Evolutionary conservation across 495 filamentous ascomycete genomes (phyloP).

Genomic region (Talaromyces ruber): DNA sequence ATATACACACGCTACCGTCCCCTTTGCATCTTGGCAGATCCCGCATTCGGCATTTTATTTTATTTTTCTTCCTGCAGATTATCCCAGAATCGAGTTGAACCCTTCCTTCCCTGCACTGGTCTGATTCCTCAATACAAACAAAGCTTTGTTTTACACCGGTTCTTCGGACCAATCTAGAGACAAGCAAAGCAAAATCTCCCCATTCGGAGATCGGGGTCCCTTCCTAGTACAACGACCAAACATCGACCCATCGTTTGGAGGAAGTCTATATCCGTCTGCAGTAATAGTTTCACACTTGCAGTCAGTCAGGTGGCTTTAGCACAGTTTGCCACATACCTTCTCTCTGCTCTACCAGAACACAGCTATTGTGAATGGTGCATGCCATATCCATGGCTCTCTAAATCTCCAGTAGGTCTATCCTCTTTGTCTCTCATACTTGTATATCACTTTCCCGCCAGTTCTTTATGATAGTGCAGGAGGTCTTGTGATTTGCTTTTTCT

Average conservation of each 20-base stretch:
- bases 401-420: slow-evolving; percentile 1
- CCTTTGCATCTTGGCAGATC: background rate
- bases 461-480: background rate
- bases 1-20: background rate
- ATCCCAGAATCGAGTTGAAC: background rate
- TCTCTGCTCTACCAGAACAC: background rate
- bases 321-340: background rate
- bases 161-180: background rate
- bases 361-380: background rate
- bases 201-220: background rate
- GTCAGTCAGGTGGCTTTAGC: background rate
- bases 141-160: background rate
- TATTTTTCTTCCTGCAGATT: background rate
- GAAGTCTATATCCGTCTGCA: slow-evolving; percentile 1
- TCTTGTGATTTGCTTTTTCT: background rate
- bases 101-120: background rate
- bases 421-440: background rate
- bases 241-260: background rate
- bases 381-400: slow-evolving; percentile 2
- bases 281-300: slow-evolving; percentile 1
- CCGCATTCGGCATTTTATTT: background rate
- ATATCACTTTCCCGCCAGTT: background rate
- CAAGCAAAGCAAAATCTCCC: slow-evolving; percentile 1
- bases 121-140: background rate
- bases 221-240: background rate